Percentiles rank a stretch among this genome's conserved stretches.
Conservation (phyloP, 129 eudicot genomes). For the Helianthus annuus region HanXRQr2.0-SUNRISE NC_035439.2:54516577-54517076, state of each 20-base stretch:
- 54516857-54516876: conserved; percentile 9
- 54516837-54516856: not conserved
- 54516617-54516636: not conserved
- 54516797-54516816: conserved; percentile 5
- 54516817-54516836: not conserved
- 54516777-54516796: not conserved
- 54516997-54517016: not conserved
- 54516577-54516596: not conserved
- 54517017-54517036: not conserved
- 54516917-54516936: not conserved
- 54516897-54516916: conserved; percentile 2
- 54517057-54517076: not conserved
- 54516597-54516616: conserved; percentile 2
- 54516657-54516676: conserved; percentile 3
- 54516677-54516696: not conserved
- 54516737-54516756: not conserved
- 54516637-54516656: conserved; percentile 3
- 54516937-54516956: conserved; percentile 2
- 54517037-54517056: conserved; percentile 3
- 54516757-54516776: conserved; percentile 1
- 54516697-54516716: conserved; percentile 1
- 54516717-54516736: conserved; percentile 1
- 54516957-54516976: not conserved
- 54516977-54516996: conserved; percentile 1
- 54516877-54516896: conserved; percentile 6